Percentiles rank a stretch among this genome's conserved stretches.
Conservation (phyloP, 2,329 filamentous ascomycete genomes). For the Alternaria angustiovoidea region DNA sequence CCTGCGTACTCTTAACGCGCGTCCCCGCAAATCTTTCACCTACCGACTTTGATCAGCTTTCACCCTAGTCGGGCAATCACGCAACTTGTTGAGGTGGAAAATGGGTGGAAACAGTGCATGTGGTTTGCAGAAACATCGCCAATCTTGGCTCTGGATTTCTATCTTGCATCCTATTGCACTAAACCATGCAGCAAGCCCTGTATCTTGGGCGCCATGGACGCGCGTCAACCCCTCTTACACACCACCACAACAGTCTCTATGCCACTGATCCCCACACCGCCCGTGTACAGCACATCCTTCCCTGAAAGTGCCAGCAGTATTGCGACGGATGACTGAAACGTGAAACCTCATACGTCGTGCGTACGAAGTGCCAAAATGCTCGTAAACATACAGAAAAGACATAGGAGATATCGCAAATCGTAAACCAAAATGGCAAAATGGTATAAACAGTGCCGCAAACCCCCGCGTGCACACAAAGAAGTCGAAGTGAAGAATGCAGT, state of each 20-base stretch:
- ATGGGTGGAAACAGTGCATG: background rate
- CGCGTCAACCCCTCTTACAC: constrained; percentile 33
- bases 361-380: constrained; percentile 25
- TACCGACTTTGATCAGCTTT: constrained; percentile 3
- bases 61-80: constrained; percentile 3
- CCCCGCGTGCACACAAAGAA: constrained; percentile 24
- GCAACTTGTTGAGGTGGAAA: background rate
- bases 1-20: constrained; percentile 18
- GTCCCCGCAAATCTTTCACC: constrained; percentile 17
- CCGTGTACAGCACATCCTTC: constrained; percentile 26
- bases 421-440: constrained; percentile 38
- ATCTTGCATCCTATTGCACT: constrained; percentile 18
- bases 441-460: constrained; percentile 44
- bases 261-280: constrained; percentile 25
- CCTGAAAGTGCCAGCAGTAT: constrained; percentile 18
- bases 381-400: constrained; percentile 38
- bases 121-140: constrained; percentile 22
- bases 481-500: constrained; percentile 30
- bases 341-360: constrained; percentile 29
- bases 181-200: constrained; percentile 14
- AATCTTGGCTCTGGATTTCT: constrained; percentile 27
- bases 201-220: constrained; percentile 23
- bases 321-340: constrained; percentile 17
- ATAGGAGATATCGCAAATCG: constrained; percentile 38
- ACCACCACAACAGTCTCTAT: constrained; percentile 5